These are phyloP conservation scores for Aspergillus phoenicis DNA, from an alignment of 2,329 filamentous ascomycete species.

Conservation along the genomic window DNA sequence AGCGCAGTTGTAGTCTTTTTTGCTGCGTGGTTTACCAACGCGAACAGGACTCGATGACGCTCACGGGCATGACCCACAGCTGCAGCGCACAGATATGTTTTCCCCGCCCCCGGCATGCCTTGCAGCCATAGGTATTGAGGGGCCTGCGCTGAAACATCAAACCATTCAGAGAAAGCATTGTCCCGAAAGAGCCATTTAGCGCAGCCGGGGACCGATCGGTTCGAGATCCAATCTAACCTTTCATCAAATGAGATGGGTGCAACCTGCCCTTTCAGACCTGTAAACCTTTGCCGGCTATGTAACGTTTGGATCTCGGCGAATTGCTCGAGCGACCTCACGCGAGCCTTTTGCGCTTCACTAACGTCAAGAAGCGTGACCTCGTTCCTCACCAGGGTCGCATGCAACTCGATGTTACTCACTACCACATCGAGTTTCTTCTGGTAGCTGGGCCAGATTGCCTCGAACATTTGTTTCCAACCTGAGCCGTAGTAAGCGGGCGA, in stretches of 20 bases:
- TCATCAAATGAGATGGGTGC: constrained; percentile 7
- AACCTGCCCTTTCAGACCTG: constrained; percentile 1
- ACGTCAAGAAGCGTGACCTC: constrained; percentile 12
- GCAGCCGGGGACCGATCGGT: background rate
- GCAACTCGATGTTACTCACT: constrained; percentile 6
- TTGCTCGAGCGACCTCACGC: constrained; percentile 10
- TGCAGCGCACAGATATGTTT: constrained; percentile 17
- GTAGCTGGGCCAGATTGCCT: constrained; percentile 9
- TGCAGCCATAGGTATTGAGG: constrained; percentile 21
- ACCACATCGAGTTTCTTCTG: constrained; percentile 4
- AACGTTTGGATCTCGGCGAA: constrained; percentile 3
- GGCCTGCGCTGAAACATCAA: background rate
- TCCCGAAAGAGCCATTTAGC: constrained; percentile 13
- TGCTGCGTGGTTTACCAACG: constrained; percentile 13
- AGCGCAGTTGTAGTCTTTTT: constrained; percentile 17
- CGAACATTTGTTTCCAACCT: constrained; percentile 16
- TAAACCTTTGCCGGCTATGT: constrained; percentile 4
- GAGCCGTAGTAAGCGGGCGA: background rate
- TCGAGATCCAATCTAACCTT: constrained; percentile 1
- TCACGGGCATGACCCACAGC: constrained; percentile 17
- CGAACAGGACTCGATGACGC: background rate
- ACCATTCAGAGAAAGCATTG: constrained; percentile 5
- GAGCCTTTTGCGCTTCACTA: constrained; percentile 6
- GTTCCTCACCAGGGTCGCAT: constrained; percentile 12
- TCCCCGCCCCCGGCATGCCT: constrained; percentile 30